phyloP scores from a whole-genome alignment of 192 early-diverging fungal species.

The Backusella tuberculispora region DNA sequence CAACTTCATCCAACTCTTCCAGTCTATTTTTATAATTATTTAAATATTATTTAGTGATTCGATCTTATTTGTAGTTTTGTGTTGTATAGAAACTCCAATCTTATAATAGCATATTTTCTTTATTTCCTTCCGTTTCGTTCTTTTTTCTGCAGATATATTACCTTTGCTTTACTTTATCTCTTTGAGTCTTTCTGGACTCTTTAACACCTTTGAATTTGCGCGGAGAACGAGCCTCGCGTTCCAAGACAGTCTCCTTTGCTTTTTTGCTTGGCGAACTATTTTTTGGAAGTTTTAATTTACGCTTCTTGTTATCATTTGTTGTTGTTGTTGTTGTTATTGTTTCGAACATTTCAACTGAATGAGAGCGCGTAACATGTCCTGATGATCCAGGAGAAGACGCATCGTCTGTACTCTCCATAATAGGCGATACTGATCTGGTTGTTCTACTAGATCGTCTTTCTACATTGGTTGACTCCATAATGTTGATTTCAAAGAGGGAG shows the following conservation, averaged over 20 bases:
- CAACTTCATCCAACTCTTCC: constrained; percentile 25
- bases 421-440: constrained; percentile 25
- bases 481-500: neutral
- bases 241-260: no score
- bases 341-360: constrained; percentile 10
- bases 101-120: no score
- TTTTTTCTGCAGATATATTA: constrained; percentile 15
- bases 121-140: constrained; percentile 25
- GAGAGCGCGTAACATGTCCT: constrained; percentile 15
- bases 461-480: no score
- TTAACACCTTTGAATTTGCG: no score
- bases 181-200: neutral
- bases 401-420: constrained; percentile 9
- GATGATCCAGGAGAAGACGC: constrained; percentile 1
- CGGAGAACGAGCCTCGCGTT: neutral
- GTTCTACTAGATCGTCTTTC: constrained; percentile 17
- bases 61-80: no score
- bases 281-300: neutral
- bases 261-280: no score
- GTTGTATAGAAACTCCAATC: no score
- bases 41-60: no score
- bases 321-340: neutral
- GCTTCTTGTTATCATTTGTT: constrained; percentile 17
- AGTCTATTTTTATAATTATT: no score
- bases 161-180: constrained; percentile 22